A percentile compares a stretch with the other conserved stretches of the same genome.
These are phyloP conservation scores for Neurospora intermedia DNA, from an alignment of 495 filamentous ascomycete species.

Conservation along the genomic window DNA sequence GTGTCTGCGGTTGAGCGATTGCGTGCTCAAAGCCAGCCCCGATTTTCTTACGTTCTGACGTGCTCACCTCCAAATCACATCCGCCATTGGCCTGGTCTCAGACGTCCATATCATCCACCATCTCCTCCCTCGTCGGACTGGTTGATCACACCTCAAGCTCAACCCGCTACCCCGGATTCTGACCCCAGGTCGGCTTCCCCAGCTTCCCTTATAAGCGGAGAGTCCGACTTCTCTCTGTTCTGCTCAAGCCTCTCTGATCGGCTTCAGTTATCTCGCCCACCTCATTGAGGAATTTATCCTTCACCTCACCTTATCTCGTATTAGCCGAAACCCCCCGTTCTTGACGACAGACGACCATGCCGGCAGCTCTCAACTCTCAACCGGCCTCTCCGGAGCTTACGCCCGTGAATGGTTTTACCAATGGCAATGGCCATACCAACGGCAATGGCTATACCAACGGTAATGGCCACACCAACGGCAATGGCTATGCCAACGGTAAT, in stretches of 20 bases:
- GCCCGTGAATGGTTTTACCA: neutral
- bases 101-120: neutral
- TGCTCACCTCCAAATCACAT: neutral
- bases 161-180: neutral
- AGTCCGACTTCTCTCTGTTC: neutral
- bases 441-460: too few species aligned
- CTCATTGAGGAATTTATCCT: neutral
- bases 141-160: neutral
- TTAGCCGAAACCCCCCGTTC: neutral
- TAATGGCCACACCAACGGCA: neutral
- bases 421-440: neutral
- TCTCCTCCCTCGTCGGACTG: neutral
- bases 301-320: neutral
- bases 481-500: neutral
- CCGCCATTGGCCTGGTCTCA: neutral
- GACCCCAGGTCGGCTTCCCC: neutral
- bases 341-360: conserved; percentile 23
- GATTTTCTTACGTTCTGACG: neutral
- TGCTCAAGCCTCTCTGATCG: neutral
- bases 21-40: neutral
- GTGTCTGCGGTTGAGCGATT: neutral
- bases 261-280: neutral
- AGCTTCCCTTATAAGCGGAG: neutral
- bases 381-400: conserved; percentile 23
- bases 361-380: conserved; percentile 46